These are phyloP conservation scores for Picea glauca DNA, from an alignment of 75 land plant genomes.

Conservation along the genomic window DNA sequence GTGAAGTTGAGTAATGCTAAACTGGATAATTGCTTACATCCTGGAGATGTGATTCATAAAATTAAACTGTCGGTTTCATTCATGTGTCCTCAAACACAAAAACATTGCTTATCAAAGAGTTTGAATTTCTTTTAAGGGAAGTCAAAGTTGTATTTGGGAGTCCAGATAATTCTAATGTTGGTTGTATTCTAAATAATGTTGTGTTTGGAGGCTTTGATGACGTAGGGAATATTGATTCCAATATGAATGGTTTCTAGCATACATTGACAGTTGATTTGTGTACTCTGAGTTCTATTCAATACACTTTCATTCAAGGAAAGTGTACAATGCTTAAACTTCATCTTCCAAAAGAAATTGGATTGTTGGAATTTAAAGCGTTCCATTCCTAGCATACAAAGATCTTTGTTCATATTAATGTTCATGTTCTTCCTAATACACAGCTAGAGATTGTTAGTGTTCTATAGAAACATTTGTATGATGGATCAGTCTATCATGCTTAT, in stretches of 20 bases:
- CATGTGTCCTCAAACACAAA: background rate
- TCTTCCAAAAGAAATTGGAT: conserved; percentile 33
- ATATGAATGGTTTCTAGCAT: conserved; percentile 19
- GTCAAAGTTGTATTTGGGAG: conserved; percentile 29
- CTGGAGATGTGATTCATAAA: too few relatives aligned
- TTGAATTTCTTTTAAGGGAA: conserved; percentile 22
- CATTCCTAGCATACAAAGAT: conserved; percentile 53
- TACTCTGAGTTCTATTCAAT: conserved; percentile 14
- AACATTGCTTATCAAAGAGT: conserved; percentile 11
- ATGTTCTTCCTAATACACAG: background rate
- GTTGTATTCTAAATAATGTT: conserved; percentile 40
- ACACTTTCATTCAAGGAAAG: background rate
- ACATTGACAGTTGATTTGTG: conserved; percentile 12
- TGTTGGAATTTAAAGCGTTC: conserved; percentile 28
- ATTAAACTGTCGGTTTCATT: background rate
- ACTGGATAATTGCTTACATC: too few relatives aligned
- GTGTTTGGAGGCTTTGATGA: conserved; percentile 38
- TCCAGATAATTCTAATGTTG: conserved; percentile 30
- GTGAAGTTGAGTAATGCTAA: too few relatives aligned
- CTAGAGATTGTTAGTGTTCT: too few relatives aligned
- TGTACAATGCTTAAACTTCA: conserved; percentile 38
- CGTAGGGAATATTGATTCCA: conserved; percentile 43
- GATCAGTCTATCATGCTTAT: background rate
- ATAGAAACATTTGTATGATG: background rate
- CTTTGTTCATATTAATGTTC: conserved; percentile 14